A percentile compares a stretch with the other conserved stretches of the same genome.
Evolutionary conservation across 169 alveolate species (phyloP).

Genomic region (Plasmodium berghei): DNA sequence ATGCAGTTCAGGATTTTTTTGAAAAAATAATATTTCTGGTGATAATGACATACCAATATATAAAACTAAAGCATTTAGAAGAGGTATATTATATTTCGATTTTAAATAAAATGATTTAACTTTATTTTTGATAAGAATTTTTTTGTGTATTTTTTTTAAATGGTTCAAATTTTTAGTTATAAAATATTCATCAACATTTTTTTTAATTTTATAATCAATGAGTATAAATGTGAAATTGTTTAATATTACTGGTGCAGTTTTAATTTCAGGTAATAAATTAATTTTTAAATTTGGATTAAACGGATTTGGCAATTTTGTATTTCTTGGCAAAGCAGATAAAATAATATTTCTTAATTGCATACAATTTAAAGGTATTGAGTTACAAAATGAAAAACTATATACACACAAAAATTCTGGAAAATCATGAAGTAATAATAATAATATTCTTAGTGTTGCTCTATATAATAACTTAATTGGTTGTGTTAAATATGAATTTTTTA

Average conservation of each 20-base stretch:
- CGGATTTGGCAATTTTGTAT: slow-evolving; percentile 91
- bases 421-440: slow-evolving; percentile 93
- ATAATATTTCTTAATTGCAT: slow-evolving; percentile 92
- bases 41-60: slow-evolving; percentile 82
- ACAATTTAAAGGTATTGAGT: slow-evolving; percentile 91
- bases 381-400: slow-evolving; percentile 92
- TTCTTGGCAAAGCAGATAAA: slow-evolving; percentile 93
- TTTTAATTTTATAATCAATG: slow-evolving; percentile 76
- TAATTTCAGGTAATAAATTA: slow-evolving; percentile 92
- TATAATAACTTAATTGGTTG: slow-evolving; percentile 41
- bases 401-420: slow-evolving; percentile 96
- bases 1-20: slow-evolving; percentile 7
- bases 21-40: slow-evolving; percentile 36
- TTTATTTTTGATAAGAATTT: slow-evolving; percentile 75
- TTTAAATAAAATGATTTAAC: slow-evolving; percentile 79
- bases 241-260: slow-evolving; percentile 87
- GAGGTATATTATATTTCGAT: slow-evolving; percentile 83
- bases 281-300: slow-evolving; percentile 89
- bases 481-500: slow-evolving; percentile 77
- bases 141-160: slow-evolving; percentile 76
- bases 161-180: slow-evolving; percentile 17
- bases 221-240: slow-evolving; percentile 69
- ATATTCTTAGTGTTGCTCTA: slow-evolving; percentile 87
- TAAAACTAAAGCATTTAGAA: slow-evolving; percentile 87
- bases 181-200: slow-evolving; percentile 65